A percentile compares a stretch with the other conserved stretches of the same genome.
Conservation (phyloP, 768 basidiomycete genomes). For the Trametes maxima region DNA sequence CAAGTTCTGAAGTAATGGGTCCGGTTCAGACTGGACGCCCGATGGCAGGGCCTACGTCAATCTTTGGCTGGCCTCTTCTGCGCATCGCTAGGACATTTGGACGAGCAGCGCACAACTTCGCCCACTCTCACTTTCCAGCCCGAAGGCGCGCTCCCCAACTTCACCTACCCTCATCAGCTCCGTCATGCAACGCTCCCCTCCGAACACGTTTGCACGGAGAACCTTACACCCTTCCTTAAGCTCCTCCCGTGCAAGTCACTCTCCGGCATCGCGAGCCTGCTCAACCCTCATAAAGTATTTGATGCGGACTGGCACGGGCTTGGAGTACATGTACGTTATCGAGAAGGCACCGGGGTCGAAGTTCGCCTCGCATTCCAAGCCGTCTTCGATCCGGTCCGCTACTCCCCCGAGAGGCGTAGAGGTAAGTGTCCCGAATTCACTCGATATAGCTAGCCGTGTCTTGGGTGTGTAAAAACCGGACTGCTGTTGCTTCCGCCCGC, state of each 20-base stretch:
- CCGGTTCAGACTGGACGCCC: constrained; percentile 60
- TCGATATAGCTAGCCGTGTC: neutral
- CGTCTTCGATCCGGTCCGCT: constrained; percentile 76
- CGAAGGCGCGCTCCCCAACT: constrained; percentile 55
- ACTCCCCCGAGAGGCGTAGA: constrained; percentile 50
- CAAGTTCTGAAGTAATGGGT: neutral
- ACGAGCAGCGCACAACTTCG: constrained; percentile 74
- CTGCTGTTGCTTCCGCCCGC: neutral
- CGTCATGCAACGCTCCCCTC: constrained; percentile 80
- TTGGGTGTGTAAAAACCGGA: neutral
- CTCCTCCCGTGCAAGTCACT: constrained; percentile 89
- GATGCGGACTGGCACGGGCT: constrained; percentile 93
- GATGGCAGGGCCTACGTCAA: constrained; percentile 87
- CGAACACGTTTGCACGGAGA: constrained; percentile 95
- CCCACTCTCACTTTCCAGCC: constrained; percentile 63
- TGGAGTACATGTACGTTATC: constrained; percentile 74
- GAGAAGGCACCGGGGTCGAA: constrained; percentile 52
- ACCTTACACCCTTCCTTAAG: constrained; percentile 94
- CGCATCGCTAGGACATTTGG: constrained; percentile 80
- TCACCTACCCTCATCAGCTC: constrained; percentile 53
- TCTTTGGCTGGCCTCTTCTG: constrained; percentile 94
- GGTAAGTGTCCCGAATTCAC: constrained; percentile 42
- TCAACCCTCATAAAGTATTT: constrained; percentile 86
- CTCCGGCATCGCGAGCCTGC: constrained; percentile 79
- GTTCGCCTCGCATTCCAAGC: constrained; percentile 71